A percentile compares a stretch with the other conserved stretches of the same genome.
phyloP scores from a whole-genome alignment of 2,329 filamentous ascomycete species.

The Plectosphaerella sp. region DNA sequence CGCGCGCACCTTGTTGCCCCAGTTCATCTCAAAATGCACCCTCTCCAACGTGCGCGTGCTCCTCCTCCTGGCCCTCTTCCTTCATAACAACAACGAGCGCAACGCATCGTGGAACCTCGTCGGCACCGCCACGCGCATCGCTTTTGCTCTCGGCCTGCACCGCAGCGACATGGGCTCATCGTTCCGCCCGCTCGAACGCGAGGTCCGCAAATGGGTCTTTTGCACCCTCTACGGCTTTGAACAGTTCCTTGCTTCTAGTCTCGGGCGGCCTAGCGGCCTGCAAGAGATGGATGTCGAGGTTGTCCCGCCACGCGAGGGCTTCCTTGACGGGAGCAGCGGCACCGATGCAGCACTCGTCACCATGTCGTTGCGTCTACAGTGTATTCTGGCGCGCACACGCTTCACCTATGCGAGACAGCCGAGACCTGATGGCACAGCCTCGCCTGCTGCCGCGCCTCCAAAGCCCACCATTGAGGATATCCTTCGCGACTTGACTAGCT shows the following conservation, averaged over 20 bases:
- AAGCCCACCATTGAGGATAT: slow-evolving; percentile 12
- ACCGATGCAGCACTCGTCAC: slow-evolving; percentile 22
- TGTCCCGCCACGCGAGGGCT: slow-evolving; percentile 19
- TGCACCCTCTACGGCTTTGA: slow-evolving; percentile 31
- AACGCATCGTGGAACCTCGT: slow-evolving; percentile 31
- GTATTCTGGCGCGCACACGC: slow-evolving; percentile 19
- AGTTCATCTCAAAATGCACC: slow-evolving; percentile 24
- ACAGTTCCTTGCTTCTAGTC: slow-evolving; percentile 28
- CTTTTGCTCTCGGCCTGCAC: slow-evolving; percentile 26
- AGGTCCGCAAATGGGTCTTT: slow-evolving; percentile 28
- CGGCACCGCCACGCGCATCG: slow-evolving; percentile 24
- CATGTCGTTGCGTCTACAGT: slow-evolving; percentile 24
- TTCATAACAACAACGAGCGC: slow-evolving; percentile 32
- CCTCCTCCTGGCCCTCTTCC: slow-evolving; percentile 25
- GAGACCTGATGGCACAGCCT: not conserved
- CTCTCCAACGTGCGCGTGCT: slow-evolving; percentile 25
- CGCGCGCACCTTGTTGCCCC: slow-evolving; percentile 19
- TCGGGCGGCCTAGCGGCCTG: slow-evolving; percentile 27
- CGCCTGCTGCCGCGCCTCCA: not conserved
- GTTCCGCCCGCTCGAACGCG: slow-evolving; percentile 26
- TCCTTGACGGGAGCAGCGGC: slow-evolving; percentile 19
- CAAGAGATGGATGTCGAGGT: slow-evolving; percentile 29
- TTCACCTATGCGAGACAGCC: slow-evolving; percentile 12
- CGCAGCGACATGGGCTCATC: slow-evolving; percentile 21
- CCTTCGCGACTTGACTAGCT: slow-evolving; percentile 16